Evolutionary conservation across 2,329 filamentous ascomycete genomes (phyloP), one percentile per base, ranked within the genome.

Genomic region (Dothideomycetes sp.): DNA sequence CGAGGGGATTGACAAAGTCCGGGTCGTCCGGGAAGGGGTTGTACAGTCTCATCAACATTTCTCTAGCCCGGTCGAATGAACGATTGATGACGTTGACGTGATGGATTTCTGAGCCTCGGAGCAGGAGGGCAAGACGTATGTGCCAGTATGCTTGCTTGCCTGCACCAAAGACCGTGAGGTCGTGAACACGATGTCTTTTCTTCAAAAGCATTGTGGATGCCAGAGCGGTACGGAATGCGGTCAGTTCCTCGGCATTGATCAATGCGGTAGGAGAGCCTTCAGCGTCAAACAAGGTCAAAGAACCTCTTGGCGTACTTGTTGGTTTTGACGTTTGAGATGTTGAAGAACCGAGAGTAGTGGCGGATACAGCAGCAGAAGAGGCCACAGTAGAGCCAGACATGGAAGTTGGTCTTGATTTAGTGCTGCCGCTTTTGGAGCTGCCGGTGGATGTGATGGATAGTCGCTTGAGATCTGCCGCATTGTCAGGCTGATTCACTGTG

Each of bases 71-170:
- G 7, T 77, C 71, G 40, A 84, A 84, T 39, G 71, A 69, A 23
- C 84, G 79, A 54, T 88, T 93, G 57, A 94, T 80, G 53, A 95
- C 80, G 62, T 89, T 81, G 33, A 95, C 74, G 44, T 82, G 76
- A 52, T 80, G 79, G 51, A 94, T 80, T 15, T 85, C 84, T 32
- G 65, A 54, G 0, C 70, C 69, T 1, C 74, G 81, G 35, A 91
- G 70, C 48, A 89, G 71, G 9, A 96, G 71, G 0, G 88, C 81
- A 4, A 96, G 73, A 1, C 87, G 80, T 30, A 94, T 77, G 58
- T 95, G 89, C 88, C 88, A 96, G 65, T 89, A 94, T 10, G 89
- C 89, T 65, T 95, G 88, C 51, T 82, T 78, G 32, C 89, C 89
- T 23, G 82, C 80, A 17, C 89, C 89, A 58, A 95, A 96, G 39